Base-by-base conservation (phyloP, 2,329 filamentous ascomycete genomes). In the Aspergillus sp. region DNA sequence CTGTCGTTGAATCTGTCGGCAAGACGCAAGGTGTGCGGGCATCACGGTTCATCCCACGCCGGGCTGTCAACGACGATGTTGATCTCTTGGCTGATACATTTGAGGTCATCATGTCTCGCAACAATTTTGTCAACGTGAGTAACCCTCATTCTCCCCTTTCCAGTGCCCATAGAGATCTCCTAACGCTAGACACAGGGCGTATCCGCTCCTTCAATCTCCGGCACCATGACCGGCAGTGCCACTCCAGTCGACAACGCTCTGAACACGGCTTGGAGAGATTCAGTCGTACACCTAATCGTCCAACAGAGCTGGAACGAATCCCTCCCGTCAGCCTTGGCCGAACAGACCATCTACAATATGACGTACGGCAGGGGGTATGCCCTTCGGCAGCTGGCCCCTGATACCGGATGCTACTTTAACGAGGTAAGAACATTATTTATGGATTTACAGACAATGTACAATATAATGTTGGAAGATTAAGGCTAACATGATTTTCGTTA, bases 321-420 rank as follows among this genome's bases (percentile, higher is more conserved):
- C 61, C 9, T 39, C 56, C 41, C 39, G 36, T 10, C 30, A 15
- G 50, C 55, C n/a, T 17, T 43, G 13, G 62, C 59, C 6, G 43
- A 55, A 8, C 43, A 60, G 21, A 53, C 57, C 8, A 21, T 61
- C 21, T 17, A 64, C 8, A 55, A 62, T 23, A 41, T 69, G 55
- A 68, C 63, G 1, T 59, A 67, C 21, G 48, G 43, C 1, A 63
- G 64, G 25, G 60, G 67, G 2, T 63, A 65, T 45, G 64, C 64
- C 2, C 58, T 74, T 9, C 65, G 68, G 38, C 62, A 63, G 43
- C 62, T 69, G 17, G 64, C 64, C 1, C 65, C 70, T 13, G 58
- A 67, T 49, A 67, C 65, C n/a, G 71, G 70, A 4, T 71, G 69
- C 8, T 74, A 74, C 50, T 50, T 70, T n/a, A 73, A 72, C 45